Evolutionary conservation across 2,329 filamentous ascomycete genomes (phyloP).

Genomic region (Fusarium sp.): DNA sequence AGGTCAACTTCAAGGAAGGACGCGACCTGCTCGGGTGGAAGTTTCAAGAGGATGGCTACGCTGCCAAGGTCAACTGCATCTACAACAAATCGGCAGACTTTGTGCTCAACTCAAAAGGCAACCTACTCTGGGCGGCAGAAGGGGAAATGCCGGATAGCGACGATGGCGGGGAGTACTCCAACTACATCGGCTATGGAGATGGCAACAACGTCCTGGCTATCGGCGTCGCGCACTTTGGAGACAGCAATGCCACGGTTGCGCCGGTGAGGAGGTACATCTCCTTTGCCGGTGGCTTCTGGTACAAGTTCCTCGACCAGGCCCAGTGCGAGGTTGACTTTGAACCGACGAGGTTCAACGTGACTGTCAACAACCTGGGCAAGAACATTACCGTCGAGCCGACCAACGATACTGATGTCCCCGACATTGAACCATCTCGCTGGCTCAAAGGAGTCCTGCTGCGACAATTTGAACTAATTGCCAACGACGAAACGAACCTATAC

Average conservation of each 20-base stretch:
- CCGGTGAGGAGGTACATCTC: conserved; percentile 14
- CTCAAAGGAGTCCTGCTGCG: conserved; percentile 40
- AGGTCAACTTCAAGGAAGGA: conserved; percentile 12
- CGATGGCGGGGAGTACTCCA: conserved; percentile 5
- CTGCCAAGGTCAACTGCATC: conserved; percentile 49
- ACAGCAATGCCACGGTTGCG: background rate
- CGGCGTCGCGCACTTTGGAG: conserved; percentile 23
- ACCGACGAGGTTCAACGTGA: conserved; percentile 16
- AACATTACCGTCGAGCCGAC: conserved; percentile 22
- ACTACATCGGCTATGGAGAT: conserved; percentile 12
- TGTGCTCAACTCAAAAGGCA: background rate
- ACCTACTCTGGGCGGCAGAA: background rate
- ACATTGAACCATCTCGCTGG: conserved; percentile 19
- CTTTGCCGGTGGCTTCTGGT: conserved; percentile 4
- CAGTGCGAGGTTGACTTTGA: conserved; percentile 21
- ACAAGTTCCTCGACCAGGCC: conserved; percentile 4
- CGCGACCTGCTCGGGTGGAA: conserved; percentile 40
- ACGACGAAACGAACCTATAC: conserved; percentile 53
- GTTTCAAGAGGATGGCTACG: conserved; percentile 51
- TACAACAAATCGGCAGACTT: conserved; percentile 53
- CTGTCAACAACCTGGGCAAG: conserved; percentile 2
- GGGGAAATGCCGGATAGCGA: conserved; percentile 25
- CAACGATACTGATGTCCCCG: conserved; percentile 1
- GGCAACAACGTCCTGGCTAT: conserved; percentile 12
- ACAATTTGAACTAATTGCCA: conserved; percentile 52